Conservation (phyloP, 257 asterid genomes). For the Lycium barbarum region DNA sequence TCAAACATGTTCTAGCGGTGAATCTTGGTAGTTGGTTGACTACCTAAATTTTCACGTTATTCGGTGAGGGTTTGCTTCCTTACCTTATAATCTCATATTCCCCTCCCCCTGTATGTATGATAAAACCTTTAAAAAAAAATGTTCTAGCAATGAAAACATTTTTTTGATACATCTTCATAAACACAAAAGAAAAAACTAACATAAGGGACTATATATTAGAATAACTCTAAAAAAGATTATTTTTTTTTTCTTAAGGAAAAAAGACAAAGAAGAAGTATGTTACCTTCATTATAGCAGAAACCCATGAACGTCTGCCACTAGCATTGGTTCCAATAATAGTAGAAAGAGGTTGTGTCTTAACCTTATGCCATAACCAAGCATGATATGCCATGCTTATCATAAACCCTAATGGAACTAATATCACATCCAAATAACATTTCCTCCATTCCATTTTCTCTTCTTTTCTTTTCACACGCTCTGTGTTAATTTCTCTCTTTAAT, state of each 20-base stretch:
- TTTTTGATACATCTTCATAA: no score
- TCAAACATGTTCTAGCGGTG: neutral
- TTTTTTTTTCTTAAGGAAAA: no score
- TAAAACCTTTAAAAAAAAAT: no score
- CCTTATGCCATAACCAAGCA: slow-evolving; percentile 74
- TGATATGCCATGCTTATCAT: slow-evolving; percentile 65
- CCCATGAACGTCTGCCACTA: slow-evolving; percentile 84
- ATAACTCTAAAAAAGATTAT: no score
- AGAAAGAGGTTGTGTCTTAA: slow-evolving; percentile 66
- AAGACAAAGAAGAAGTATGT: neutral
- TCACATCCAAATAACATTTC: slow-evolving; percentile 73
- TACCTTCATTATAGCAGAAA: slow-evolving; percentile 89
- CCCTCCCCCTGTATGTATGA: no score
- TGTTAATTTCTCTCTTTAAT: neutral
- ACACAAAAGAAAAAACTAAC: no score
- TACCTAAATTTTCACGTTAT: neutral
- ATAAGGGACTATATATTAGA: no score
- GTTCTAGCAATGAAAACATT: no score
- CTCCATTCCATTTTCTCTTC: slow-evolving; percentile 76
- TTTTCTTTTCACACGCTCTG: neutral
- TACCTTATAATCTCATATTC: no score
- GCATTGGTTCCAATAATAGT: slow-evolving; percentile 84
- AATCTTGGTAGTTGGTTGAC: no score
- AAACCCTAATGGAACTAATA: slow-evolving; percentile 74
- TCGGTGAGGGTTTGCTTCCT: neutral